Conservation (phyloP, 1,284 basidiomycete species). For the Rhodotorula sp. region DNA sequence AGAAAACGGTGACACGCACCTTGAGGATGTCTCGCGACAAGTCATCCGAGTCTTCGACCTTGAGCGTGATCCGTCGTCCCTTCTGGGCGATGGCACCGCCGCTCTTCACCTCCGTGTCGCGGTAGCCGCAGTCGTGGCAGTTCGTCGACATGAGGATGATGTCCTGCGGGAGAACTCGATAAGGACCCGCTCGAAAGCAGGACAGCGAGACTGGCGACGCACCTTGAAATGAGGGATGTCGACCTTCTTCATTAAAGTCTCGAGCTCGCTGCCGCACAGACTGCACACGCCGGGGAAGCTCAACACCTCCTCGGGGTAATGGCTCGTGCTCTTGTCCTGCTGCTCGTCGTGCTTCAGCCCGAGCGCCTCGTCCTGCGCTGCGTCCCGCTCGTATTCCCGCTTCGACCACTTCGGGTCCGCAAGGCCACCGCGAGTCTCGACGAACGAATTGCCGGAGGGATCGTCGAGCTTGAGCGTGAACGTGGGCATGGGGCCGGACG, state of each 20-base stretch:
- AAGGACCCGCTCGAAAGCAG: background rate
- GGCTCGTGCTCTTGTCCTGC: conserved; percentile 49
- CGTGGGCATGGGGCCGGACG: conserved; percentile 54
- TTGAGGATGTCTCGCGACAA: conserved; percentile 92
- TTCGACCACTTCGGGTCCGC: conserved; percentile 89
- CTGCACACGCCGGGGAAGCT: conserved; percentile 86
- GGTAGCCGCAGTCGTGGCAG: conserved; percentile 89
- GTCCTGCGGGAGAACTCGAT: conserved; percentile 58
- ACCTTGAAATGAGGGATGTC: conserved; percentile 98
- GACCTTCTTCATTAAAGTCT: conserved; percentile 95
- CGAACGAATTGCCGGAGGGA: conserved; percentile 90
- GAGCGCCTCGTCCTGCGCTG: conserved; percentile 77
- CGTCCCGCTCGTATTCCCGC: conserved; percentile 76
- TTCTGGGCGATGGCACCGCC: conserved; percentile 80
- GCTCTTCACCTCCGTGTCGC: conserved; percentile 97
- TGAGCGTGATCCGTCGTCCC: conserved; percentile 83
- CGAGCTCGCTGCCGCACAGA: conserved; percentile 76
- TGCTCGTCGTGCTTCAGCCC: conserved; percentile 59
- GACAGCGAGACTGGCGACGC: conserved; percentile 31
- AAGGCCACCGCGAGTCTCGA: conserved; percentile 74
- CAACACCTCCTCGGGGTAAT: conserved; percentile 76
- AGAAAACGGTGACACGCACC: conserved; percentile 52
- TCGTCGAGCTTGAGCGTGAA: conserved; percentile 90
- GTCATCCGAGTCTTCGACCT: conserved; percentile 90
- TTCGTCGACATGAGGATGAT: conserved; percentile 98